Base-by-base conservation (phyloP, 192 early-diverging fungal species). In the Backusella macrospora region DNA sequence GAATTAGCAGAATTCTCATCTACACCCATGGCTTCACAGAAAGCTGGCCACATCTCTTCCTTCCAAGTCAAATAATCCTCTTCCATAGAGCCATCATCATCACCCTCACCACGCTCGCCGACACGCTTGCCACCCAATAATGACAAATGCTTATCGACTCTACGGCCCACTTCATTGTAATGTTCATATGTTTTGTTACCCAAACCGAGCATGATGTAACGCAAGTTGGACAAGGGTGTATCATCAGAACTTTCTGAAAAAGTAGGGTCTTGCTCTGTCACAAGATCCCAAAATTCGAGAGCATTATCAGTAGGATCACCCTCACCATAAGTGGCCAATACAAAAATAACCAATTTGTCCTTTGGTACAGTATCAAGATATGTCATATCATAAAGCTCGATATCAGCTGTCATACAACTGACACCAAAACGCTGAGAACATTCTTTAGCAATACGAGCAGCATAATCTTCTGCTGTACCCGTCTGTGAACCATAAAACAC, bases 261-360 rank as follows among this genome's bases (percentile, higher is more conserved):
- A 70, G 92, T 92, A 40, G 88, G 89, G 16, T 92, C 90, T 34
- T 92, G 86, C 18, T 90, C 90, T 8, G 83, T 86, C 66, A 94
- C 89, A 47, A 98, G 79, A 42, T 96, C 94, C 88, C 93, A 98
- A 80, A 98, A 98, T 12, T 96, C 96, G 16, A 92, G 89, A 65
- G 95, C 94, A 77, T 97, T 98, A 82, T 99, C 98, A 6, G 98
- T 98, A n/a, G 98, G 96, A 79, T 99, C 98, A 71, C 98, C 98
- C 80, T 96, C 94, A 72, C 96, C 96, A 62, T 97, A 96, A 14
- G 98, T 99, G 29, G 98, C 96, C 89, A 99, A 78, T 64, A 98
- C 90, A 84, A 97, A 97, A 42, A 97, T 91, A 47, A 88, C 91
- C 49, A 98, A 83, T 66, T 86, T 83, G 37, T 91, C 86, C 12